Evolutionary conservation across 2,329 filamentous ascomycete genomes (phyloP).

Genomic region (Colletotrichum sp.): DNA sequence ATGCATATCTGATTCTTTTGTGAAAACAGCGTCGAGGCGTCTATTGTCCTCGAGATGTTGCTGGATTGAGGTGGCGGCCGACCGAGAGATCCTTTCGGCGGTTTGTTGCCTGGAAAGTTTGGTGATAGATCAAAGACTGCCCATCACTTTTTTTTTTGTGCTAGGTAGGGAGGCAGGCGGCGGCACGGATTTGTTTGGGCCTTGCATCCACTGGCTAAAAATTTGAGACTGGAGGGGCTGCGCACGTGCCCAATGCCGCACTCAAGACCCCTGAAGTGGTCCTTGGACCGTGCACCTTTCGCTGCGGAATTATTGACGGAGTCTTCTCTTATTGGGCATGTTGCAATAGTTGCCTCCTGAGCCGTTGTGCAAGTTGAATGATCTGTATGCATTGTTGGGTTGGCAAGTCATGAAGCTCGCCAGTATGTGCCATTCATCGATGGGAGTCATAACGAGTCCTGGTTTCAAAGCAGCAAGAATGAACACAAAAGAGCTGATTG

Average conservation of each 20-base stretch:
- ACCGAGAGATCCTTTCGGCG: background rate
- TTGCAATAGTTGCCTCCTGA: background rate
- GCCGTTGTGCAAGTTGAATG: background rate
- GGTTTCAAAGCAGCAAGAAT: background rate
- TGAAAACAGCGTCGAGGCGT: background rate
- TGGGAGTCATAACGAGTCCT: background rate
- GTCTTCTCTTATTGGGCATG: background rate
- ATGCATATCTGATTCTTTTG: constrained; percentile 24
- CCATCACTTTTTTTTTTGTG: constrained; percentile 1
- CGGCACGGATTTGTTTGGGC: background rate
- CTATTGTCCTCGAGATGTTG: background rate
- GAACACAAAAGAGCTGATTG: background rate
- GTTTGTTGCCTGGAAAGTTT: constrained; percentile 13
- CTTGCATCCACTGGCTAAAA: background rate
- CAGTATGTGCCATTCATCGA: background rate
- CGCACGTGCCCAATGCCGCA: constrained; percentile 9
- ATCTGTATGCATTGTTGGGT: background rate
- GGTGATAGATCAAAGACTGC: background rate
- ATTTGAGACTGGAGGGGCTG: constrained; percentile 20
- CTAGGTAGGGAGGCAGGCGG: background rate
- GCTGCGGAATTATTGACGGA: background rate
- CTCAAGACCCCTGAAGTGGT: constrained; percentile 1
- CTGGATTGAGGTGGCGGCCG: background rate
- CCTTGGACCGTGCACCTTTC: constrained; percentile 3
- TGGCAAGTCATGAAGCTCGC: background rate